phyloP scores from a whole-genome alignment of 805 yeast species.

The Danielia oregonensis region DNA sequence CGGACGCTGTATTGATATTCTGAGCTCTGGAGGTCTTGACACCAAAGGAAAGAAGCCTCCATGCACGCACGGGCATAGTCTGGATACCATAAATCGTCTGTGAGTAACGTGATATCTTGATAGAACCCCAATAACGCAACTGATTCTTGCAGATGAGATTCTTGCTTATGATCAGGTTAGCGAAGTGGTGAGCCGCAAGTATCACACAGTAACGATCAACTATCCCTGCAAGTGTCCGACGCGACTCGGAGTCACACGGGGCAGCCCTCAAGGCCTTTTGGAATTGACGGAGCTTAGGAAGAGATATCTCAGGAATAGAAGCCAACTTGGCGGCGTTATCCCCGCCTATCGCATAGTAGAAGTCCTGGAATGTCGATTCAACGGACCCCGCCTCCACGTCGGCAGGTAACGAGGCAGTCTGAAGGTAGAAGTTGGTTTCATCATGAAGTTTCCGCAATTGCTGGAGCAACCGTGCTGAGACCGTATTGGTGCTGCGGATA shows the following conservation, averaged over 20 bases:
- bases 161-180: slow-evolving; percentile 32
- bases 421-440: slow-evolving; percentile 17
- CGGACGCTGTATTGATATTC: background rate
- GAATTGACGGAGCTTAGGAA: slow-evolving; percentile 6
- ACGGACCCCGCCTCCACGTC: slow-evolving; percentile 12
- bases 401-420: slow-evolving; percentile 7
- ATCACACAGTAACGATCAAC: slow-evolving; percentile 24
- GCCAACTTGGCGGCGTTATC: slow-evolving; percentile 9
- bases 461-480: slow-evolving; percentile 22
- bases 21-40: background rate
- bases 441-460: slow-evolving; percentile 21
- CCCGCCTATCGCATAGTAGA: slow-evolving; percentile 13
- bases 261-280: background rate
- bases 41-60: background rate
- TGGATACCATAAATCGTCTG: slow-evolving; percentile 34
- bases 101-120: slow-evolving; percentile 21
- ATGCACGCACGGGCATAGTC: slow-evolving; percentile 27
- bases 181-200: slow-evolving; percentile 23
- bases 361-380: slow-evolving; percentile 12
- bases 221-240: slow-evolving; percentile 9
- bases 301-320: slow-evolving; percentile 11
- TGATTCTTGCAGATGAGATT: slow-evolving; percentile 31
- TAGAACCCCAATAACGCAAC: slow-evolving; percentile 32
- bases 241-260: slow-evolving; percentile 4
- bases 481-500: slow-evolving; percentile 29